These are phyloP conservation scores for Metschnikowia vanudenii DNA, from an alignment of 805 yeast species.

Conservation along the genomic window DNA sequence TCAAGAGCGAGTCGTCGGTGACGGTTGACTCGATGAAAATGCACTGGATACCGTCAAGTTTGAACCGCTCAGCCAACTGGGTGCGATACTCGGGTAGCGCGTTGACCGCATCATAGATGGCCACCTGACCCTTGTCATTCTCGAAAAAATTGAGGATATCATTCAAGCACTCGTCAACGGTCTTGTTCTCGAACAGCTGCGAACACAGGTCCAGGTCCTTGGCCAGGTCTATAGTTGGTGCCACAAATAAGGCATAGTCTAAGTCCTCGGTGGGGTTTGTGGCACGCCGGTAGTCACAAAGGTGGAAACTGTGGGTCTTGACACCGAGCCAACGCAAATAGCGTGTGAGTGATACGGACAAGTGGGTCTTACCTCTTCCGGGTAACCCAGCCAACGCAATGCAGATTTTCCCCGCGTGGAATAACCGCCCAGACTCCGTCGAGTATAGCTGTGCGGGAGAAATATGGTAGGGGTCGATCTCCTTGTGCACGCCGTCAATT, in stretches of 20 bases:
- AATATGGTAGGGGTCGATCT: conserved; percentile 58
- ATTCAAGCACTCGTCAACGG: conserved; percentile 60
- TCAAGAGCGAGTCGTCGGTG: conserved; percentile 66
- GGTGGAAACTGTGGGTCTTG: conserved; percentile 69
- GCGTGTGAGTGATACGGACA: conserved; percentile 87
- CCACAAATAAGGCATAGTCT: conserved; percentile 68
- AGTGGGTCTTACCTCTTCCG: conserved; percentile 92
- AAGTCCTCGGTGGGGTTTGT: conserved; percentile 43
- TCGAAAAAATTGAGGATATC: conserved; percentile 73
- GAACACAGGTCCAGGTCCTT: conserved; percentile 3
- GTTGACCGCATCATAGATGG: conserved; percentile 93
- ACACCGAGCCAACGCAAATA: conserved; percentile 97
- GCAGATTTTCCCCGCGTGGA: conserved; percentile 93
- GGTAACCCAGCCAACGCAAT: conserved; percentile 90
- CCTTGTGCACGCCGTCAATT: conserved; percentile 62
- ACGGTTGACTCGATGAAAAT: conserved; percentile 86
- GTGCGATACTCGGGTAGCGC: conserved; percentile 69
- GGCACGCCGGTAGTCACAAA: conserved; percentile 83
- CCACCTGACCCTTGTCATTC: conserved; percentile 85
- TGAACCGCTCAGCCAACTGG: conserved; percentile 54
- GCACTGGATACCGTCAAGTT: conserved; percentile 62
- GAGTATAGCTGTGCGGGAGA: conserved; percentile 93
- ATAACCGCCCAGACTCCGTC: conserved; percentile 87
- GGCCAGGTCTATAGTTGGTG: conserved; percentile 33
- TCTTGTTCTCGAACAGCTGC: conserved; percentile 48